These are phyloP conservation scores for Trichoderma sp. DNA, from an alignment of 2,329 filamentous ascomycete species.

Conservation along the genomic window DNA sequence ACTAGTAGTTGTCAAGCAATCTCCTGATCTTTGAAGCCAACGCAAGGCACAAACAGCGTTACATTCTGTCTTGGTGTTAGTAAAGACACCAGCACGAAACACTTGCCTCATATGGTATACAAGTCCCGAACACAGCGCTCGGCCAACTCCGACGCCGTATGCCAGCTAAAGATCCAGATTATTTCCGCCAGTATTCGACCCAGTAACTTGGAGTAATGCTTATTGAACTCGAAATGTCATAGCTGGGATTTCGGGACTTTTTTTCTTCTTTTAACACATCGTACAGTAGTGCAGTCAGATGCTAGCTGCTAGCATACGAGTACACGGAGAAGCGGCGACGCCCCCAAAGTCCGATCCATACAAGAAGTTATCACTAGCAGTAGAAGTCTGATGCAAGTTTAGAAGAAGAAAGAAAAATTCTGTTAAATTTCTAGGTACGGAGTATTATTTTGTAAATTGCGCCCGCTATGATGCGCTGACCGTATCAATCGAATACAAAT, in stretches of 20 bases:
- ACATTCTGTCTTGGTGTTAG: not conserved
- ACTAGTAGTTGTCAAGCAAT: not conserved
- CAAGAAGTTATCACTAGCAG: not conserved
- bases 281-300: not conserved
- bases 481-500: not conserved
- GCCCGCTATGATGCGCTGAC: not conserved
- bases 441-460: not conserved
- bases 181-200: not conserved
- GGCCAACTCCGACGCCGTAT: not conserved
- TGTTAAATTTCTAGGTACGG: not conserved
- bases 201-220: not conserved
- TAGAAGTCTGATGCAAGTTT: not conserved
- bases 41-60: not conserved
- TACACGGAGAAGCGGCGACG: not conserved
- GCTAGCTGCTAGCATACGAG: not conserved
- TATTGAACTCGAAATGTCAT: not conserved
- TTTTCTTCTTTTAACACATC: not conserved
- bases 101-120: not conserved
- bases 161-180: not conserved
- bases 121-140: not conserved
- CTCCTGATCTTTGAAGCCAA: not conserved
- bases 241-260: not conserved
- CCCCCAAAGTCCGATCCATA: not conserved
- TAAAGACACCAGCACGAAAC: not conserved
- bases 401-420: not conserved